These are phyloP conservation scores for Cercospora nicotianae DNA, from an alignment of 2,329 filamentous ascomycete species.

Conservation along the genomic window DNA sequence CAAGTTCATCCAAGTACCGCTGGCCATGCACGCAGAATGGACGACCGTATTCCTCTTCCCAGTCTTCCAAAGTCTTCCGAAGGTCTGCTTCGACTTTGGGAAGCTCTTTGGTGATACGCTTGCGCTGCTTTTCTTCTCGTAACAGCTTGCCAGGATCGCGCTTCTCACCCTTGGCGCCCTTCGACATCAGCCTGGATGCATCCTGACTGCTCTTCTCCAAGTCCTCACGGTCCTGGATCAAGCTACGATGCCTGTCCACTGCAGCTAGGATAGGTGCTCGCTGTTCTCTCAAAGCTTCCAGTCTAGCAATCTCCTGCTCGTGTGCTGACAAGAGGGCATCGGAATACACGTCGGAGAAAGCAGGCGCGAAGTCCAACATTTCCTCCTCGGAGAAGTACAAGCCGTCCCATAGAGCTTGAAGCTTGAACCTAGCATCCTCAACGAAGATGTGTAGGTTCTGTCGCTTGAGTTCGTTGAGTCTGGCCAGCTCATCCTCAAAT, in stretches of 20 bases:
- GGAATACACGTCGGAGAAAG: conserved; percentile 88
- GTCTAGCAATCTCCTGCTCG: conserved; percentile 80
- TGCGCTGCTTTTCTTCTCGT: conserved; percentile 97
- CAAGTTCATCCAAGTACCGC: conserved; percentile 83
- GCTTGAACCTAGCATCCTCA: conserved; percentile 83
- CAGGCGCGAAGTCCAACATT: conserved; percentile 96
- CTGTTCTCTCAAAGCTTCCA: conserved; percentile 82
- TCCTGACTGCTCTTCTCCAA: conserved; percentile 90
- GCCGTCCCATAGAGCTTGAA: conserved; percentile 93
- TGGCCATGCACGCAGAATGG: conserved; percentile 93
- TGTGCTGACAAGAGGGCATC: conserved; percentile 93
- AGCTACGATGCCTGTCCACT: conserved; percentile 77
- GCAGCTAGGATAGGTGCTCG: conserved; percentile 79
- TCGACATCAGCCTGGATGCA: conserved; percentile 86
- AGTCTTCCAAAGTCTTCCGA: conserved; percentile 74
- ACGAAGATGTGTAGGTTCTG: conserved; percentile 96
- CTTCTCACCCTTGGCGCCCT: conserved; percentile 88
- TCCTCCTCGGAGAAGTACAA: conserved; percentile 96
- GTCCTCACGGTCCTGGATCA: conserved; percentile 84
- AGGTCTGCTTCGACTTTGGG: conserved; percentile 89
- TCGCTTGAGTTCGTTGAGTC: conserved; percentile 87
- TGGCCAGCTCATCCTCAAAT: conserved; percentile 84
- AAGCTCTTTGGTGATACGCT: conserved; percentile 92
- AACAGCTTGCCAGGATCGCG: conserved; percentile 92
- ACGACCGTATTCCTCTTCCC: conserved; percentile 91